Percentiles rank a stretch among this genome's conserved stretches.
phyloP scores from a whole-genome alignment of 257 asterid genomes.

The Fraxinus cuspidata region DNA sequence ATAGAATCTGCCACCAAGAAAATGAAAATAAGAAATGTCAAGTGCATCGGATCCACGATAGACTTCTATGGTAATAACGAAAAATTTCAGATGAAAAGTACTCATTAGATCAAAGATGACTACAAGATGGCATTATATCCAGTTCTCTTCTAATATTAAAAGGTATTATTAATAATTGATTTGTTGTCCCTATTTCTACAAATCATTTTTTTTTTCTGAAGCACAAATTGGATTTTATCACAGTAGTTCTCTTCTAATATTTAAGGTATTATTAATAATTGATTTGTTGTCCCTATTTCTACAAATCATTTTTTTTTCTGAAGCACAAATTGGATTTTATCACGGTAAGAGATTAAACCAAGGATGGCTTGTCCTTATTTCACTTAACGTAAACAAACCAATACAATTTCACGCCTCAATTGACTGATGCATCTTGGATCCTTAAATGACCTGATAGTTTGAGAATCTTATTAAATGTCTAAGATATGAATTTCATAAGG shows the following conservation, averaged over 20 bases:
- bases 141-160: too few species aligned
- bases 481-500: neutral
- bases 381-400: neutral
- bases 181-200: neutral
- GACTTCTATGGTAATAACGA: neutral
- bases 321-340: neutral
- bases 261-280: too few species aligned
- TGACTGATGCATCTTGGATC: neutral
- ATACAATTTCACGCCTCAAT: neutral
- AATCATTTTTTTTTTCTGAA: too few species aligned
- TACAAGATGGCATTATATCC: neutral
- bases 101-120: neutral
- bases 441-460: neutral
- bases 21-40: neutral
- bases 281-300: neutral
- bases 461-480: neutral
- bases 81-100: neutral
- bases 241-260: neutral
- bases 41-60: neutral
- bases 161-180: too few species aligned
- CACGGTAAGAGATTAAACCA: neutral
- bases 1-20: conserved; percentile 34
- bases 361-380: neutral
- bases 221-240: neutral
- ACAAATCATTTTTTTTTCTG: neutral